Evolutionary conservation across 768 basidiomycete species (phyloP), one percentile per base, ranked within the genome.

Genomic region (Lentinula detonsa): DNA sequence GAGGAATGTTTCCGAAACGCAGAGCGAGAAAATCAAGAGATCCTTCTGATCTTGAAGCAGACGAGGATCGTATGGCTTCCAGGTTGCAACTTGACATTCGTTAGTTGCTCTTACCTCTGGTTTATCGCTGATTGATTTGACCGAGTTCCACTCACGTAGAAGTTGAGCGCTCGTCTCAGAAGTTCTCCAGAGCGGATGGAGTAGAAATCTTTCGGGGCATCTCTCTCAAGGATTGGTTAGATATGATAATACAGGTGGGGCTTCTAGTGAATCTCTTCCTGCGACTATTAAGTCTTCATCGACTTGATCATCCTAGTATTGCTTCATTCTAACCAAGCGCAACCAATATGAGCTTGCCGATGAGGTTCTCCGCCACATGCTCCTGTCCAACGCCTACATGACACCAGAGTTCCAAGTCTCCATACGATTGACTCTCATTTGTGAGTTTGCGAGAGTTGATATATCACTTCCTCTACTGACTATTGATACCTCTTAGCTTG

Each of bases 221-320:
- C 39, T 79, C 79, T 3, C 93, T 93, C 65, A 88, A 90, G 59
- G 85, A 90, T 57, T 99, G 96, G 96, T 70, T 96, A 52, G 78
- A 79, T 15, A 67, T 98, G 43, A 86, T 94, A 69, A 85, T 97
- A 77, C 90, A 95, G 79, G 96, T 93, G 56, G 53, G 78, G 35
- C 5, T 18, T 46, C 18, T 5, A 28, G 18, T 8, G 34, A 16
- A 28, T 28, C 21, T 16, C 46, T 45, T 43, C 40, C 23, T 39
- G 39, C n/a, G 28, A 10, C 21, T 5, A 31, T 28, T 23, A 21
- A 18, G n/a, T 69, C 11, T 16, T 18, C 10, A 43, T 42, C 60
- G 59, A 8, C 52, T 56, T 2, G 18, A 31, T 43, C 35, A 42
- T 37, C 21, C n/a, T 52, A 95, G 93, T 91, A 92, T 68, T 79